These are phyloP conservation scores for Xylaria sp. DNA, from an alignment of 2,329 filamentous ascomycete species.

Conservation along the genomic window DNA sequence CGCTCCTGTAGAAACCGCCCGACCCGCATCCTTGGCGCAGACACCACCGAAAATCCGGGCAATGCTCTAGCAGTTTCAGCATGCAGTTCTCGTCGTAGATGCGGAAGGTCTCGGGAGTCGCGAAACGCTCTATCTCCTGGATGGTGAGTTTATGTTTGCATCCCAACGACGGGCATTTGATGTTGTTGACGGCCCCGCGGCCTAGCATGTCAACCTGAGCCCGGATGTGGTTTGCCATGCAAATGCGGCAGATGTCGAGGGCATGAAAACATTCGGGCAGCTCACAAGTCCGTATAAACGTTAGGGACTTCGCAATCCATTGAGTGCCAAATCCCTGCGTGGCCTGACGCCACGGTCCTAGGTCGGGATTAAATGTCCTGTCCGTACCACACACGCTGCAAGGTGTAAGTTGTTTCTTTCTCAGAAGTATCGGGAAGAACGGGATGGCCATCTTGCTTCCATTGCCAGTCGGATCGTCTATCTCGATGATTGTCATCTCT, in stretches of 20 bases:
- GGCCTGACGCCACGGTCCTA: not conserved
- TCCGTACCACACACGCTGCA: not conserved
- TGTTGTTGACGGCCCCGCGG: not conserved
- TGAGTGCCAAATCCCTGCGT: not conserved
- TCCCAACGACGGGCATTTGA: not conserved
- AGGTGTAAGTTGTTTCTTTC: fast-evolving
- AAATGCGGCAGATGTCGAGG: not conserved
- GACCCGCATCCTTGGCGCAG: not conserved
- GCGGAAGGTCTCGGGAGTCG: not conserved
- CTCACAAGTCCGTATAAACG: not conserved
- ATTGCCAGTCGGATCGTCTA: not conserved
- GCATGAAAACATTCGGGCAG: not conserved
- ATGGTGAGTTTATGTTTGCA: not conserved
- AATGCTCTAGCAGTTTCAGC: not conserved
- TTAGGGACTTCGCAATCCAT: not conserved
- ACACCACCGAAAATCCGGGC: not conserved
- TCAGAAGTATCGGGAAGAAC: not conserved
- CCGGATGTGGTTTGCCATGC: not conserved
- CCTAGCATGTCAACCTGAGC: not conserved
- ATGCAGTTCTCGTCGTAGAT: not conserved
- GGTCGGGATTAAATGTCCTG: not conserved
- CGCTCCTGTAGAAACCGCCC: not conserved
- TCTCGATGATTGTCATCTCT: not conserved
- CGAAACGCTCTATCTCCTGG: not conserved
- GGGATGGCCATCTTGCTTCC: not conserved